Evolutionary conservation across 495 filamentous ascomycete species (phyloP), one percentile per base, ranked within the genome.

Genomic region (Stereocaulon alpinum): DNA sequence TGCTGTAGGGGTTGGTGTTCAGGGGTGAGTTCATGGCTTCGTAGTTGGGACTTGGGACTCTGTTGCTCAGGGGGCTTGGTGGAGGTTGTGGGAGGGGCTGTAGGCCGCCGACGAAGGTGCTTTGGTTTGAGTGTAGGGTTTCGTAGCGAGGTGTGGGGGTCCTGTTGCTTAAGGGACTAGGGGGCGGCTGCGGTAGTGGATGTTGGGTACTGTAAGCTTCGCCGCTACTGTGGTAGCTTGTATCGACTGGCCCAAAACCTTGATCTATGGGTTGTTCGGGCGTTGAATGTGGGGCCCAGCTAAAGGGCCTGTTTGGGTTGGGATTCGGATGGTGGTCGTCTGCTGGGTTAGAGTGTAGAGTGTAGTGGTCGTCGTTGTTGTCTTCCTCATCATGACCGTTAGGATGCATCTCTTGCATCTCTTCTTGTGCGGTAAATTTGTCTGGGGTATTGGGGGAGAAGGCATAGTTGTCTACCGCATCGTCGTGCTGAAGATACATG

Each of bases 391-490:
- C 4, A 12, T 37, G 34, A 12, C 34, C 34, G 32, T 50, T 15
- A 7, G 56, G 12, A 20, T 22, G 43, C 20, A 43, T 53, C 1
- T 34, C 43, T 51, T 59, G 48, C 1, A 43, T 22, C 20, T 78
- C 74, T 41, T 76, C 72, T 40, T 77, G 76, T 20, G 77, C 73
- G 45, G 76, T 74, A 55, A 76, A 74, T 51, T 79, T 76, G 60
- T 77, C 73, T 40, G 69, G 71, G 7, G 75, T 72, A 58, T 78
- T 78, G 1, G 76, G 72, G 2, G 77, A 78, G 64, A 78, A 79
- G 40, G 74, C 76, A 32, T 79, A 76, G 18, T 77, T 74, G 51
- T 73, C 77, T 49, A 70, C 72, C 53, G 79, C 82, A 30, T 83
- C 80, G 44, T 76, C 74, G 29, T 50, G 24, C 12, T 37, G 34